Evolutionary conservation across 169 alveolate genomes (phyloP).

Genomic region (Plasmodium gonderi): DNA sequence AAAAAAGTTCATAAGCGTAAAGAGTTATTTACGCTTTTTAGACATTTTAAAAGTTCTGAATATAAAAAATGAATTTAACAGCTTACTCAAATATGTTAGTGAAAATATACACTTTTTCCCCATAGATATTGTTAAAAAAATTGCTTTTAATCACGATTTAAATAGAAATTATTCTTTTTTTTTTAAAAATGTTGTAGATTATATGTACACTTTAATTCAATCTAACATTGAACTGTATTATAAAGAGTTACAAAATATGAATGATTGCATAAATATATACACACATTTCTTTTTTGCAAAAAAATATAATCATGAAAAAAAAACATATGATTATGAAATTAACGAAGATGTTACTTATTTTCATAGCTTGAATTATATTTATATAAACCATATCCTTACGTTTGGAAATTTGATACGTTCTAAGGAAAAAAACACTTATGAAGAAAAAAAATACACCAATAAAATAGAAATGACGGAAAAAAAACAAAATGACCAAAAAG

Average conservation of each 20-base stretch:
- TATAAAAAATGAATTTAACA: constrained; percentile 19
- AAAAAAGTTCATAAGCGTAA: constrained; percentile 11
- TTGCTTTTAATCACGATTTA: constrained; percentile 28
- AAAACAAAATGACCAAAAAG: no score
- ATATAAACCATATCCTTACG: constrained; percentile 58
- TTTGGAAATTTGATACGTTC: constrained; percentile 6
- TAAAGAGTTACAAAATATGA: constrained; percentile 38
- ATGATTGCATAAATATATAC: constrained; percentile 48
- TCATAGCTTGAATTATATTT: constrained; percentile 58
- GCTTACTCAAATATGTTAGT: constrained; percentile 33
- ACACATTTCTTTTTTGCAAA: constrained; percentile 54
- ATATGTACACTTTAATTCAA: constrained; percentile 49
- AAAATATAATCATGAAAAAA: not conserved
- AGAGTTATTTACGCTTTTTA: constrained; percentile 35
- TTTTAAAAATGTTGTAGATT: constrained; percentile 46
- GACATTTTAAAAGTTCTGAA: constrained; percentile 30
- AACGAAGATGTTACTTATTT: constrained; percentile 43
- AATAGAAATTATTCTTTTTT: constrained; percentile 21
- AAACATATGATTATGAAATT: constrained; percentile 7
- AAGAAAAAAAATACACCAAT: no score
- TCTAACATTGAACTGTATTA: constrained; percentile 33
- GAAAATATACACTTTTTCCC: constrained; percentile 49
- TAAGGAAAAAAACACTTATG: not conserved
- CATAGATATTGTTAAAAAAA: constrained; percentile 37
- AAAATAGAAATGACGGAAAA: no score